Base-by-base conservation (phyloP, 2,329 filamentous ascomycete species). In the Tetracladium maxilliforme region DNA sequence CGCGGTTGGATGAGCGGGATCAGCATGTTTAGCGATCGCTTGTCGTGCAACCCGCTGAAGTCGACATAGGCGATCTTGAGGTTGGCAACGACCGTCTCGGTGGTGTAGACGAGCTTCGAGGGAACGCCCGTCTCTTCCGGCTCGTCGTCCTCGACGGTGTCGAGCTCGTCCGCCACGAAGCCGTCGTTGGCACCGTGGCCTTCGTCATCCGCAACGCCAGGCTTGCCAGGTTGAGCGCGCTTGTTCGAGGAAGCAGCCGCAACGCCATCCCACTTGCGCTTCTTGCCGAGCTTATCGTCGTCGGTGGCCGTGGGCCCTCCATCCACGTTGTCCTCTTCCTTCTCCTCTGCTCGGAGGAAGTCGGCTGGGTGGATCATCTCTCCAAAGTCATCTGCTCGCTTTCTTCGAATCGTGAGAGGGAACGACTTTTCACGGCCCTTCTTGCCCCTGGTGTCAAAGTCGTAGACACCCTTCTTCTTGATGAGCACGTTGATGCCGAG, bases 311-410 rank as follows among this genome's bases (percentile, higher is more conserved):
- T 51, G 30, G 63, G 61, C 10, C 57, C 58, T 9, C 68, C 70
- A 20, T 81, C 76, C 11, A 70, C 62, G n/a, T n/a, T n/a, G 14
- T 71, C 66, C 30, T 76, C 71, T 37, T 92, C 83, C 29, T 83
- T 74, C 50, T 95, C 90, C 44, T 98, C 90, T 0, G 86, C 87
- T 30, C 86, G 70, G 2, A 94, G 64, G 44, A 87, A 98, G 35
- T 98, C 90, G 47, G 95, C 90, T 0, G 87, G 81, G 27, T 84
- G 72, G 38, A 98, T 94, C 10, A 92, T 56, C 35, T 98, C 90
- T 30, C 90, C 90, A 50, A 90, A 98, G 35, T 94, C 87, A 43
- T 95, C 90, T 16, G 66, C 70, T 25, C 83, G 73, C 45, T 73
- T 79, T 40, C 81, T 65, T 25, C 83, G 73, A 14, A 86, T 70